A percentile compares a stretch with the other conserved stretches of the same genome.
Evolutionary conservation across 2,329 filamentous ascomycete genomes (phyloP).

Genomic region (Ophiobolus disseminans): DNA sequence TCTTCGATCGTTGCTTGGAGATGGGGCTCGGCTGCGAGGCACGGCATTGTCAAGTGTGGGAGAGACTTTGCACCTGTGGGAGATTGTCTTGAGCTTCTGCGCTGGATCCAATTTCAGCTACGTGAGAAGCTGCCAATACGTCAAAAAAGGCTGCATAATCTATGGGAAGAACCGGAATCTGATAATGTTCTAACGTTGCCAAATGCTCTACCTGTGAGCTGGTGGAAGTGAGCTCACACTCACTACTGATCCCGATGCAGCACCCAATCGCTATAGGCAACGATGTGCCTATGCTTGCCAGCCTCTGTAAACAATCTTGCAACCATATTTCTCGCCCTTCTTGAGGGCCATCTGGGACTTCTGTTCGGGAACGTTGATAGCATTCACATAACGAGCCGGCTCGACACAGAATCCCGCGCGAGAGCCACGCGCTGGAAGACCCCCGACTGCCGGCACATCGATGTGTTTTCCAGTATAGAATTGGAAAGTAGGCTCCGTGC

Average conservation of each 20-base stretch:
- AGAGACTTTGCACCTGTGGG: too few relatives aligned
- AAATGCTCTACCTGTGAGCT: too few relatives aligned
- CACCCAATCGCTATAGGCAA: not conserved
- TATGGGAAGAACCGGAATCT: too few relatives aligned
- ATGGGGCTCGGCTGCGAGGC: too few relatives aligned
- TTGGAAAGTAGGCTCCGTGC: conserved; percentile 95
- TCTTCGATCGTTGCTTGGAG: not conserved
- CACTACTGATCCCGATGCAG: too few relatives aligned
- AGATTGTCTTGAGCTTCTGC: too few relatives aligned
- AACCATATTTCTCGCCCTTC: conserved; percentile 84
- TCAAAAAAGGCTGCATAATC: too few relatives aligned
- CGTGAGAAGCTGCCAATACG: too few relatives aligned
- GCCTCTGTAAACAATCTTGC: conserved; percentile 80
- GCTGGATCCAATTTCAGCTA: too few relatives aligned
- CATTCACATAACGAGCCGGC: conserved; percentile 89
- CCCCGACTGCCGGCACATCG: conserved; percentile 70
- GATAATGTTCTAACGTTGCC: too few relatives aligned
- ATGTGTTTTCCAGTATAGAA: conserved; percentile 93
- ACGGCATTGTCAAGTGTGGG: too few relatives aligned
- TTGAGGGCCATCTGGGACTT: conserved; percentile 78
- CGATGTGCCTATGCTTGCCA: conserved; percentile 66
- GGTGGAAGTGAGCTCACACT: too few relatives aligned
- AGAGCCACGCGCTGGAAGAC: conserved; percentile 67
- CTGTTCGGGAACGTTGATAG: conserved; percentile 82
- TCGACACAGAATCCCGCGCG: conserved; percentile 90